Conservation (phyloP, 2,329 filamentous ascomycete species). For the Cladosporium velox region DNA sequence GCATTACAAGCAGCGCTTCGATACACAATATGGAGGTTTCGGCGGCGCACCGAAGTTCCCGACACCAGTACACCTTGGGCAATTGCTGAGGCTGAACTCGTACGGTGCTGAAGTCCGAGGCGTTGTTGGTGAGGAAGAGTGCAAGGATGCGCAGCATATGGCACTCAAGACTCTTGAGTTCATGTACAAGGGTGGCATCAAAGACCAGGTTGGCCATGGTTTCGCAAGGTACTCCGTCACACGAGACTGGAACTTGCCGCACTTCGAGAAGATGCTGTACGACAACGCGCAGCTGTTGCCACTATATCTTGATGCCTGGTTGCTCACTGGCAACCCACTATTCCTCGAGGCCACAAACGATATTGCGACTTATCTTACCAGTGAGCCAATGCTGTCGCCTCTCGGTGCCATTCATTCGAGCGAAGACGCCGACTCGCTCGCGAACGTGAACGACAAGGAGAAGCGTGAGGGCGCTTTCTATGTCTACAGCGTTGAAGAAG, state of each 20-base stretch:
- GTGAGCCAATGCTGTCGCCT: conserved; percentile 64
- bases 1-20: conserved; percentile 79
- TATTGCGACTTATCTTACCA: conserved; percentile 82
- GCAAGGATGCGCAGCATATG: conserved; percentile 73
- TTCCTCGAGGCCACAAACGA: conserved; percentile 78
- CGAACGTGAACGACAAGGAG: conserved; percentile 71
- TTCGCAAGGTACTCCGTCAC: conserved; percentile 88
- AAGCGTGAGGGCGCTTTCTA: conserved; percentile 93
- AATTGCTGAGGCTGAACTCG: conserved; percentile 72
- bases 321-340: conserved; percentile 66
- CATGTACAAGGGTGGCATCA: conserved; percentile 72
- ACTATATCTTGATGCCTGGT: conserved; percentile 84
- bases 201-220: conserved; percentile 75
- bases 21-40: conserved; percentile 78
- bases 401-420: conserved; percentile 81
- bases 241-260: conserved; percentile 86
- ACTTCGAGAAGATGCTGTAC: conserved; percentile 96
- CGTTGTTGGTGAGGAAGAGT: conserved; percentile 83
- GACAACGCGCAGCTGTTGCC: conserved; percentile 86
- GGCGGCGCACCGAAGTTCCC: conserved; percentile 78
- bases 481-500: conserved; percentile 87
- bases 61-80: conserved; percentile 80
- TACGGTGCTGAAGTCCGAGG: conserved; percentile 75
- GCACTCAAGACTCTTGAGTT: conserved; percentile 76
- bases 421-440: conserved; percentile 85